These are phyloP conservation scores for Lactifluus subvellereus DNA, from an alignment of 768 basidiomycete species.

Conservation along the genomic window DNA sequence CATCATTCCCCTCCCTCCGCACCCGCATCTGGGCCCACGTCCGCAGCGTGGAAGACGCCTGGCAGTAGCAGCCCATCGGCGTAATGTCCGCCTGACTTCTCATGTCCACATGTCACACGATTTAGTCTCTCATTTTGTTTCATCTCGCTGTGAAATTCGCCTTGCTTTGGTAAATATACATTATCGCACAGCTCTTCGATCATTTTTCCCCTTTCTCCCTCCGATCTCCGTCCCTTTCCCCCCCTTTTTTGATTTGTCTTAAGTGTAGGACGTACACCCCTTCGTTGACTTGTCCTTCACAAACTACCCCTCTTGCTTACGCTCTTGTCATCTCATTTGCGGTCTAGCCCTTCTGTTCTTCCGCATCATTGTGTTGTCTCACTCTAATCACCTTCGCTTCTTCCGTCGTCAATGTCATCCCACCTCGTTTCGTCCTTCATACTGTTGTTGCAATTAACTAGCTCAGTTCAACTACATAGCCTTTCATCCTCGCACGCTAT, in stretches of 20 bases:
- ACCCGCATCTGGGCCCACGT: background rate
- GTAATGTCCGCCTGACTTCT: background rate
- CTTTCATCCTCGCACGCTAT: constrained; percentile 4
- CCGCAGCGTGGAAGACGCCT: constrained; percentile 10
- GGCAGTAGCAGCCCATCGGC: constrained; percentile 8
- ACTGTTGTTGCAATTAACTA: constrained; percentile 22
- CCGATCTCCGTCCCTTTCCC: background rate
- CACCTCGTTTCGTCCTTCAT: constrained; percentile 10
- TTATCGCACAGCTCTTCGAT: constrained; percentile 20
- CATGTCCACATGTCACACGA: constrained; percentile 8
- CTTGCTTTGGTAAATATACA: constrained; percentile 22
- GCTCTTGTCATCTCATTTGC: constrained; percentile 1
- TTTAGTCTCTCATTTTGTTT: constrained; percentile 19
- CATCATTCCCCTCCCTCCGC: constrained; percentile 6
- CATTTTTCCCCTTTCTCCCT: background rate
- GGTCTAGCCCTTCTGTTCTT: background rate
- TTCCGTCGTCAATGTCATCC: constrained; percentile 20
- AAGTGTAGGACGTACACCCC: background rate
- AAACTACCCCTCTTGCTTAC: constrained; percentile 12
- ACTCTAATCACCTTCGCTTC: constrained; percentile 18
- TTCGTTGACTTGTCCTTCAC: constrained; percentile 6
- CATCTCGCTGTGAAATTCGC: constrained; percentile 21
- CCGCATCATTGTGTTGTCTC: constrained; percentile 18
- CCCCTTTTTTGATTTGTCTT: constrained; percentile 2
- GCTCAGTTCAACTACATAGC: constrained; percentile 11